Base-by-base conservation (phyloP, 176 grass and related monocot species). In the Carex cristatella region DNA sequence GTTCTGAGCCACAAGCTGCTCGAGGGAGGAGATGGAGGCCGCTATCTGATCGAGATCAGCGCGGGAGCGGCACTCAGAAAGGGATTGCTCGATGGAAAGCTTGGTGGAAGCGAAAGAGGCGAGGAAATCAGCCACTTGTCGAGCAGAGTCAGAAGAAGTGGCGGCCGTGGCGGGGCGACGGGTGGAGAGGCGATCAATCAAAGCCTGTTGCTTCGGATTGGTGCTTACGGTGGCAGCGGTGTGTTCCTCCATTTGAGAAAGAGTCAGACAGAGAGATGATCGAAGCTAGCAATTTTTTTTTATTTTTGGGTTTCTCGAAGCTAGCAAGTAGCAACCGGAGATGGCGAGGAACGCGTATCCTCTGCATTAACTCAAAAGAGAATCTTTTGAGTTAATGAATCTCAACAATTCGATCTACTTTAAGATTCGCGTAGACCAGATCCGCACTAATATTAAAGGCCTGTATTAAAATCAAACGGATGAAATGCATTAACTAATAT, bases 181-280 rank as follows among this genome's bases (percentile, higher is more conserved):
- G 79, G 83, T 89, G 56, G 92, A 92, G 64, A 98, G 91, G 68
- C 95, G 92, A 19, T 94, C 95, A 48, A 98, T 79, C 90, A 98
- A 89, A 61, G 91, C 92, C 6, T 88, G 87, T 53, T 94, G 95
- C 92, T 90, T 94, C 77, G 88, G 88, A 70, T 93, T 73, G 51
- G 49, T 57, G 18, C 4, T 83, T 68, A 11, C 58, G 86, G 84
- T 80, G 8, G 54, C 91, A 80, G 82, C 38, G 19, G 62, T 4
- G 13, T 49, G 5, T 8, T 83, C n/a, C 9, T 55, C 81, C 81
- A 83, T 83, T 55, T 54, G 2, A 10, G 10, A 30, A 32, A 65
- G 23, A 23, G 33, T 35, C 7, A 60, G 56, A 80, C 30, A n/a
- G 31, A 76, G 42, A 54, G 16, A 9, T 7, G 18, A 62, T 27